phyloP scores from a whole-genome alignment of 805 yeast species.

The Cyberlindnera misumaiensis region DNA sequence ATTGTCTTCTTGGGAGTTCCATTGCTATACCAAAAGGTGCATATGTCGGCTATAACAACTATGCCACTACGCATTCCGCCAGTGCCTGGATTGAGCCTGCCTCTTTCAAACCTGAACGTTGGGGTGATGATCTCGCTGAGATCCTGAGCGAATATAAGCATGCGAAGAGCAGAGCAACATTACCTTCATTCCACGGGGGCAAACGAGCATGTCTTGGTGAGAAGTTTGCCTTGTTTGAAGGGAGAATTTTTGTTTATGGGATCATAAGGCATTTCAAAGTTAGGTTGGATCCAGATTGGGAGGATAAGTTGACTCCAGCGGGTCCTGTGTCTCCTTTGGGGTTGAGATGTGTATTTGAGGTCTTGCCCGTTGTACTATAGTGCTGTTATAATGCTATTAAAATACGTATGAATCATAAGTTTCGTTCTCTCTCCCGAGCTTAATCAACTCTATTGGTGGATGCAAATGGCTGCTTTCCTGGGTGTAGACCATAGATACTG shows the following conservation, averaged over 20 bases:
- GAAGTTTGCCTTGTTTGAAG: slow-evolving; percentile 43
- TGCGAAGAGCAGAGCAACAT: slow-evolving; percentile 37
- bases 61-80: slow-evolving; percentile 41
- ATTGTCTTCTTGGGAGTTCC: slow-evolving; percentile 32
- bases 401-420: no score
- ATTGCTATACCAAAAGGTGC: slow-evolving; percentile 42
- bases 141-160: slow-evolving; percentile 33
- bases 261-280: slow-evolving; percentile 33
- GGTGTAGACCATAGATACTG: slow-evolving; percentile 22
- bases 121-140: slow-evolving; percentile 39
- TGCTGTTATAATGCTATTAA: not conserved
- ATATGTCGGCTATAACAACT: slow-evolving; percentile 51
- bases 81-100: slow-evolving; percentile 41
- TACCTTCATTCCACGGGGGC: slow-evolving; percentile 55
- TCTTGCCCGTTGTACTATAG: not conserved
- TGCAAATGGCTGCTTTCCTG: slow-evolving; percentile 18
- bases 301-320: slow-evolving; percentile 45
- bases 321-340: slow-evolving; percentile 49
- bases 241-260: slow-evolving; percentile 32
- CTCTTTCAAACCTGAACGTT: slow-evolving; percentile 39
- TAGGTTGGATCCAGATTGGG: slow-evolving; percentile 36
- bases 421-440: not conserved
- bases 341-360: slow-evolving; percentile 16
- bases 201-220: slow-evolving; percentile 57
- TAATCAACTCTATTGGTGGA: not conserved